These are phyloP conservation scores for Diaporthe batatas DNA, from an alignment of 2,329 filamentous ascomycete genomes.

Conservation along the genomic window DNA sequence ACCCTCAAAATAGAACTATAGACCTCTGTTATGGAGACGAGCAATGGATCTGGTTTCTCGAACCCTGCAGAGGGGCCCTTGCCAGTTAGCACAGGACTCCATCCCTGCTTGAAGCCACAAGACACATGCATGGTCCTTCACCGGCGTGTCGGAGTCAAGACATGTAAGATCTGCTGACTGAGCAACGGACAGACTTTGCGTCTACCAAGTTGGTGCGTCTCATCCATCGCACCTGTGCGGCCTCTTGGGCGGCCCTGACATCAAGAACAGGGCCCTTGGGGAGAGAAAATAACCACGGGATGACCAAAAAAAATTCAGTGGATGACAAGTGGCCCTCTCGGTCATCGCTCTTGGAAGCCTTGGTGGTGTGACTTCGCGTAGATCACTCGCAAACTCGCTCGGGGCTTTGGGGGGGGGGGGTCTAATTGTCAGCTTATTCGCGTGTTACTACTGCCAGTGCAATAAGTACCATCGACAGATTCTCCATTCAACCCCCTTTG, in stretches of 20 bases:
- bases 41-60: slow-evolving; percentile 1
- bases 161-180: neutral
- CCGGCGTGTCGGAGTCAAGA: neutral
- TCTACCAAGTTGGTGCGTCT: neutral
- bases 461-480: neutral
- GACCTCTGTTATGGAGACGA: slow-evolving; percentile 3
- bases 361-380: neutral
- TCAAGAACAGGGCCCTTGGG: neutral
- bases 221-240: neutral
- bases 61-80: neutral
- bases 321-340: neutral
- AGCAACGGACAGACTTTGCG: slow-evolving; percentile 1
- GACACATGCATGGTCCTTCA: slow-evolving; percentile 12
- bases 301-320: neutral
- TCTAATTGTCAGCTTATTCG: slow-evolving; percentile 8
- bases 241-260: neutral
- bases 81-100: neutral
- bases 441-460: neutral
- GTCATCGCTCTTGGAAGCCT: neutral
- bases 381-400: neutral
- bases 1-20: slow-evolving; percentile 34
- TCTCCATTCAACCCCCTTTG: neutral
- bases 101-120: neutral
- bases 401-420: too few relatives aligned
- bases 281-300: neutral